phyloP scores from a whole-genome alignment of 2,329 filamentous ascomycete species.

The Venturia pyrina region DNA sequence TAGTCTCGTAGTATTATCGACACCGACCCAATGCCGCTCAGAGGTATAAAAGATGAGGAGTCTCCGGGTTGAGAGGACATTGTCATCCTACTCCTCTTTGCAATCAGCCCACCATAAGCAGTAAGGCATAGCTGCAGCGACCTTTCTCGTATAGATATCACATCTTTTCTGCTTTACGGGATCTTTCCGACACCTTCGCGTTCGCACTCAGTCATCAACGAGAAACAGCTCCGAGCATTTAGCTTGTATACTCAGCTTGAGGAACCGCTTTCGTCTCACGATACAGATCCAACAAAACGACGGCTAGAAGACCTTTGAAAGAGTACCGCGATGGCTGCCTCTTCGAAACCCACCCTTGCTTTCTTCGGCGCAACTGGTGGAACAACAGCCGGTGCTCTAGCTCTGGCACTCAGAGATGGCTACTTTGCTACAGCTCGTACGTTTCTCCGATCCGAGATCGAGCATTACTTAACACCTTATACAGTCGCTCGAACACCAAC shows the following conservation, averaged over 20 bases:
- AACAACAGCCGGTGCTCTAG: slow-evolving; percentile 34
- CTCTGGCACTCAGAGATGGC: slow-evolving; percentile 33
- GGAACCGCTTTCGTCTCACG: neutral
- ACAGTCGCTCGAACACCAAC: slow-evolving; percentile 37
- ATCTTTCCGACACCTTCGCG: neutral
- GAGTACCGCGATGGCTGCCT: neutral
- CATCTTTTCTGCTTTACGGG: neutral
- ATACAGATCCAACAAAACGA: neutral
- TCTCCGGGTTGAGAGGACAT: neutral
- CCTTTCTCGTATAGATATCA: neutral
- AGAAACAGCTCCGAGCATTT: neutral
- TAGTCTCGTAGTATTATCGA: neutral
- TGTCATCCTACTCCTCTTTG: neutral
- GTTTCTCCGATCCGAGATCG: neutral
- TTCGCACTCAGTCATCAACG: neutral
- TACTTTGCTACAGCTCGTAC: slow-evolving; percentile 34
- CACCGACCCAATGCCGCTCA: neutral
- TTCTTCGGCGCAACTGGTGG: slow-evolving; percentile 46
- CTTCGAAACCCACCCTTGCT: slow-evolving; percentile 20
- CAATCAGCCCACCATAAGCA: neutral
- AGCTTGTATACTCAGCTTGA: neutral
- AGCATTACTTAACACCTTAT: slow-evolving; percentile 3
- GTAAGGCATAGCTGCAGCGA: neutral
- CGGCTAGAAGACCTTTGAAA: too few species aligned
- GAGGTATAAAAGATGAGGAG: neutral